Evolutionary conservation across 2,329 filamentous ascomycete genomes (phyloP).

Genomic region (Colletotrichum godetiae): DNA sequence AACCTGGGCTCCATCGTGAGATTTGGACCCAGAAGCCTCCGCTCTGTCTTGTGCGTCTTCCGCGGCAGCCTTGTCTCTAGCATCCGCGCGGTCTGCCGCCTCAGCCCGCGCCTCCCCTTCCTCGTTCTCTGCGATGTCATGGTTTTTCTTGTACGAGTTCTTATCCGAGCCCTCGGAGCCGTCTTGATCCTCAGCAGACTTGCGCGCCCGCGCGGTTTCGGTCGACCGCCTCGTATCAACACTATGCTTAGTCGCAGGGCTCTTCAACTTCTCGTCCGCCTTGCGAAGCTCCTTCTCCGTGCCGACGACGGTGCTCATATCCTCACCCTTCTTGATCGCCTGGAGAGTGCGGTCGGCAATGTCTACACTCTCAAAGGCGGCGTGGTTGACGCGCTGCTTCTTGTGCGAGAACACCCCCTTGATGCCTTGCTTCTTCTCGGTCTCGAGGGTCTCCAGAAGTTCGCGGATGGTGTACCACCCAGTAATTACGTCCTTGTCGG

Average conservation of each 20-base stretch:
- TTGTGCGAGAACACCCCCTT: slow-evolving; percentile 46
- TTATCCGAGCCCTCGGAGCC: not conserved
- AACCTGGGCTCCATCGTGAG: not conserved
- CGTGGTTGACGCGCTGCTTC: slow-evolving; percentile 52
- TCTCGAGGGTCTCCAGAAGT: slow-evolving; percentile 52
- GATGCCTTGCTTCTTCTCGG: slow-evolving; percentile 47
- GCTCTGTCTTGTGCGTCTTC: not conserved
- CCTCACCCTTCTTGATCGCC: slow-evolving; percentile 57
- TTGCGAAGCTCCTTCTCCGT: slow-evolving; percentile 38
- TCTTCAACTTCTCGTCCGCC: slow-evolving; percentile 36
- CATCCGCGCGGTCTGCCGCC: slow-evolving; percentile 1
- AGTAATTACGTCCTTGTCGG: slow-evolving; percentile 46
- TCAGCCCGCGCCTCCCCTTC: slow-evolving; percentile 17
- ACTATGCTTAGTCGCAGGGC: slow-evolving; percentile 19
- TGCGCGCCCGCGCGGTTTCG: slow-evolving; percentile 3
- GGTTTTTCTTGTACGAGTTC: not conserved
- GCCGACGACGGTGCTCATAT: slow-evolving; percentile 47
- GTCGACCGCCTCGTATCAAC: slow-evolving; percentile 19
- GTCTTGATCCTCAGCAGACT: slow-evolving; percentile 4
- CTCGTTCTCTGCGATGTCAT: slow-evolving; percentile 23
- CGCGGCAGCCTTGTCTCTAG: not conserved
- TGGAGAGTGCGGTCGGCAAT: slow-evolving; percentile 58
- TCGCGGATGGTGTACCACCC: slow-evolving; percentile 56
- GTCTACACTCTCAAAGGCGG: slow-evolving; percentile 61
- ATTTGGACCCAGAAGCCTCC: not conserved